Evolutionary conservation across 169 alveolate genomes (phyloP).

Genomic region (Miamiensis avidus): DNA sequence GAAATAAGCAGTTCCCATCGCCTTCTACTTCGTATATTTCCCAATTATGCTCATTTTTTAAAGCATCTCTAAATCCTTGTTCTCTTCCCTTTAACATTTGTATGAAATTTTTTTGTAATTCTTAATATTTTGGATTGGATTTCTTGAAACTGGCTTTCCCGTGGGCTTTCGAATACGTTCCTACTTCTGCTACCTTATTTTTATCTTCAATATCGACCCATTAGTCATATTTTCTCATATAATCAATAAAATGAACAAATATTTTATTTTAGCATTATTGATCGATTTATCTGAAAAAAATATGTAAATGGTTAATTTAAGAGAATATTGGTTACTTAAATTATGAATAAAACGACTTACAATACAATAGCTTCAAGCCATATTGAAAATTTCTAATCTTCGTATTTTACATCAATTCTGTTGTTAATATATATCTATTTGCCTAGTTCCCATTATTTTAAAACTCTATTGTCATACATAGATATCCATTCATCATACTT

Average conservation of each 20-base stretch:
- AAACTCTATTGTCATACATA: neutral
- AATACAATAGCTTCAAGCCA: neutral
- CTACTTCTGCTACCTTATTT: neutral
- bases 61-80: neutral
- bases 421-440: neutral
- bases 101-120: too few relatives aligned
- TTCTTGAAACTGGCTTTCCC: neutral
- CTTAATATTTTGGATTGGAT: neutral
- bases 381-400: neutral
- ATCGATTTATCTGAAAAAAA: neutral
- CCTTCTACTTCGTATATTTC: slow-evolving; percentile 62
- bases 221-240: neutral
- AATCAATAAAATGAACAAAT: neutral
- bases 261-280: too few relatives aligned
- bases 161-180: neutral
- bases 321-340: too few relatives aligned
- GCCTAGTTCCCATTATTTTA: neutral
- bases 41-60: slow-evolving; percentile 26
- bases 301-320: too few relatives aligned
- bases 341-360: too few relatives aligned
- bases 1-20: slow-evolving; percentile 85
- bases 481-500: neutral
- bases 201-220: neutral
- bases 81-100: neutral
- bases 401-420: neutral